phyloP scores from a whole-genome alignment of 768 basidiomycete genomes.

The Melanogaster broomeanus region DNA sequence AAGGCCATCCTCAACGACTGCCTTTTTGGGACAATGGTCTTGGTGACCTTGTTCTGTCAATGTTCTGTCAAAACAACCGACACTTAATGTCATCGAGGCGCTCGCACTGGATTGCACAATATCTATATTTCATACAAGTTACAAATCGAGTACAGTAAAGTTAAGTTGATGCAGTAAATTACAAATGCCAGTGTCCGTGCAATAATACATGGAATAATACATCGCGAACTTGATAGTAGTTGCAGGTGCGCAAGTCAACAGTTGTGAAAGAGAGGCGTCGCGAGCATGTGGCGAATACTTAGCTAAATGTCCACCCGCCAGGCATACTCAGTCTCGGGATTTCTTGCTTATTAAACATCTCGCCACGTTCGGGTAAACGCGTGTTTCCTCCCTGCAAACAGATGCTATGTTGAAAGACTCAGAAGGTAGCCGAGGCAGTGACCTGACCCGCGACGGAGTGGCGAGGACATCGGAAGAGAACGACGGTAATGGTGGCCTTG shows the following conservation, averaged over 20 bases:
- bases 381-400: slow-evolving; percentile 15
- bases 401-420: slow-evolving; percentile 16
- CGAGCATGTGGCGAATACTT: neutral
- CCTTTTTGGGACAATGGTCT: slow-evolving; percentile 35
- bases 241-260: neutral
- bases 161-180: slow-evolving; percentile 4
- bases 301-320: slow-evolving; percentile 39
- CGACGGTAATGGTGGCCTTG: slow-evolving; percentile 4
- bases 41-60: slow-evolving; percentile 25
- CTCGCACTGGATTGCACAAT: slow-evolving; percentile 5
- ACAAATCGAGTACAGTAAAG: slow-evolving; percentile 19
- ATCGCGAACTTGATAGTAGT: neutral
- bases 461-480: slow-evolving; percentile 17
- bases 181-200: slow-evolving; percentile 1
- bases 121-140: slow-evolving; percentile 8
- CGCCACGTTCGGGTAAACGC: slow-evolving; percentile 12
- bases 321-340: slow-evolving; percentile 41
- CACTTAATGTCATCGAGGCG: no score
- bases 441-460: slow-evolving; percentile 20
- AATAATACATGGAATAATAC: slow-evolving; percentile 12
- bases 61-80: slow-evolving; percentile 10
- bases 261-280: neutral
- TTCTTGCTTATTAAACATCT: slow-evolving; percentile 14
- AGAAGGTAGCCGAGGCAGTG: slow-evolving; percentile 26
- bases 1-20: slow-evolving; percentile 31